Evolutionary conservation across 2,329 filamentous ascomycete genomes (phyloP).

Genomic region (Alternaria arborescens): DNA sequence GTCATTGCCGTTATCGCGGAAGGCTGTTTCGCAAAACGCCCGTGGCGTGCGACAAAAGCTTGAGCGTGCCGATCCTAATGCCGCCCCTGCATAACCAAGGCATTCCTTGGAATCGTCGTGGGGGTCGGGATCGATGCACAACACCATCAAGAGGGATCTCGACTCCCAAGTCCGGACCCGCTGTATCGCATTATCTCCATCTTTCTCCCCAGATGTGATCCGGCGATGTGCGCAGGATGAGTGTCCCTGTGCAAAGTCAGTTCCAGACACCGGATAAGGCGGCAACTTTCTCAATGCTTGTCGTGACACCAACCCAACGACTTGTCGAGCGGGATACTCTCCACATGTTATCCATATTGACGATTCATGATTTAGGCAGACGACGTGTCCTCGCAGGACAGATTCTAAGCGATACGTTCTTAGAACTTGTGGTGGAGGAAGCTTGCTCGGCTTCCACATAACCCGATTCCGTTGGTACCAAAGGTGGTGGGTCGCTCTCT

Average conservation of each 20-base stretch:
- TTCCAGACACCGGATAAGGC: slow-evolving; percentile 5
- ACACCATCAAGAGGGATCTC: slow-evolving; percentile 8
- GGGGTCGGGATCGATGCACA: slow-evolving; percentile 14
- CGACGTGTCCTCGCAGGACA: slow-evolving; percentile 20
- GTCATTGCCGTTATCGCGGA: slow-evolving; percentile 17
- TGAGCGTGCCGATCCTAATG: slow-evolving; percentile 23
- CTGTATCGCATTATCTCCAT: slow-evolving; percentile 18
- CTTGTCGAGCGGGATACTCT: slow-evolving; percentile 4
- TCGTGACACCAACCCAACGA: slow-evolving; percentile 1
- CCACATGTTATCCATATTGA: slow-evolving; percentile 9
- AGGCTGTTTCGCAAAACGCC: slow-evolving; percentile 17
- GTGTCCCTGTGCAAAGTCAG: slow-evolving; percentile 6
- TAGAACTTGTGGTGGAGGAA: slow-evolving; percentile 6
- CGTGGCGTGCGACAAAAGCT: slow-evolving; percentile 16
- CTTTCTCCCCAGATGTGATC: slow-evolving; percentile 19
- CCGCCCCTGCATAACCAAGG: slow-evolving; percentile 23
- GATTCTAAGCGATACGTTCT: slow-evolving; percentile 15
- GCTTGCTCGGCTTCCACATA: slow-evolving; percentile 6
- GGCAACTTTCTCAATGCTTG: neutral
- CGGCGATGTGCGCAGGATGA: slow-evolving; percentile 7
- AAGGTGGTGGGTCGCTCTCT: slow-evolving; percentile 12
- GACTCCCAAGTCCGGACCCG: slow-evolving; percentile 18
- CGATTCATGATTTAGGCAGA: slow-evolving; percentile 1
- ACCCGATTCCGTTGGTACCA: slow-evolving; percentile 8
- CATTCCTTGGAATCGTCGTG: slow-evolving; percentile 17